phyloP scores from a whole-genome alignment of 1,139 yeast species.

The Taphrina flavorubra region DNA sequence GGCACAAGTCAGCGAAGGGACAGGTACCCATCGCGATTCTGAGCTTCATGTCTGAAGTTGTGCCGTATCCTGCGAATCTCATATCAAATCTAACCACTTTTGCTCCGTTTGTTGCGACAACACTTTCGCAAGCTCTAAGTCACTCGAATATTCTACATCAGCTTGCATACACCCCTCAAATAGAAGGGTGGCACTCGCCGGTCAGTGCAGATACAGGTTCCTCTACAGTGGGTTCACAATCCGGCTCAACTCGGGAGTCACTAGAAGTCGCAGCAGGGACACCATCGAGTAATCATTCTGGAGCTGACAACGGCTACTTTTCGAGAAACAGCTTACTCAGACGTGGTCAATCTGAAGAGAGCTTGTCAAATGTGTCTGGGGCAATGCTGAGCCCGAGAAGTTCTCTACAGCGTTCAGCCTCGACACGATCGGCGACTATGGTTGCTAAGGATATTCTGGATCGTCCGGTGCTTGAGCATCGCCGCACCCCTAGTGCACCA shows the following conservation, averaged over 20 bases:
- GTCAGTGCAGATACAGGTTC: constrained; percentile 26
- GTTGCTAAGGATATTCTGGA: not conserved
- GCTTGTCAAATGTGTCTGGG: constrained; percentile 6
- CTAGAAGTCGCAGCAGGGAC: constrained; percentile 25
- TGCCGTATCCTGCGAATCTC: constrained; percentile 51
- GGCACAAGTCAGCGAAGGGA: constrained; percentile 32
- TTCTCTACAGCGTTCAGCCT: constrained; percentile 8
- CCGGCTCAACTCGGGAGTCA: constrained; percentile 7
- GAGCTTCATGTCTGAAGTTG: constrained; percentile 50
- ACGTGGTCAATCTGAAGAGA: constrained; percentile 31
- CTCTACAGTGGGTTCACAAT: constrained; percentile 15
- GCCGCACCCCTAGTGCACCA: constrained; percentile 22
- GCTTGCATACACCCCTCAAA: constrained; percentile 34
- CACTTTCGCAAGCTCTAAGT: constrained; percentile 50
- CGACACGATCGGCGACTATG: not conserved
- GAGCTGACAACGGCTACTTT: constrained; percentile 19
- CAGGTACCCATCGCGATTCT: constrained; percentile 52
- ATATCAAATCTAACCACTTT: constrained; percentile 48
- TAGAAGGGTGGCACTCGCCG: constrained; percentile 35
- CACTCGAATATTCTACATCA: constrained; percentile 49
- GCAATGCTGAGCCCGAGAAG: constrained; percentile 2
- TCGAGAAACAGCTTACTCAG: constrained; percentile 12
- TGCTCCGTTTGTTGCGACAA: constrained; percentile 51
- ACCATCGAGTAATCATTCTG: constrained; percentile 20
- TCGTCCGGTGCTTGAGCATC: constrained; percentile 7